Base-by-base conservation (phyloP, 192 early-diverging fungal genomes). In the Geranomyces variabilis region DNA sequence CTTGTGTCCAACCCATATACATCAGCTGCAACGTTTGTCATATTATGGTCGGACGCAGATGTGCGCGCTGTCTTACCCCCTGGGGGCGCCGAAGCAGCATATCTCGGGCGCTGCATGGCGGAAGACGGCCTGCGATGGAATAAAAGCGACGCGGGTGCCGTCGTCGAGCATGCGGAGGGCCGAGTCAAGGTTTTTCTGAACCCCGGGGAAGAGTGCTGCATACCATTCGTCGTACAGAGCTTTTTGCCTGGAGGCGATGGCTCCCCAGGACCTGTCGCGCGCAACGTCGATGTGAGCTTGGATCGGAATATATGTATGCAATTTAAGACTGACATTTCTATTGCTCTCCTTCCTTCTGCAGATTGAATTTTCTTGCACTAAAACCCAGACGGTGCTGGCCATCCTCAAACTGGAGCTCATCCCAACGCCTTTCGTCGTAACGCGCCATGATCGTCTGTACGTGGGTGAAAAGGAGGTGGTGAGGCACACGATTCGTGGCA, bases 211-310 rank as follows among this genome's bases (percentile, higher is more conserved):
- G 73, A 63, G 24, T 61, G 77, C 14, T 28, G 67, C 6, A 66
- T 86, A 33, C 82, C 85, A 5, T 84, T 86, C 74, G 65, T 84
- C 17, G 83, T 74, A 36, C 85, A 86, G 71, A 81, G 73, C 17
- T 84, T 82, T 68, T 31, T 60, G 2, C 58, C 58, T 28, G 58
- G 58, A 6, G 63, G 63, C 6, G 63, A 46, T 45, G 63, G 63
- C 5, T 19, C 41, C 44, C 41, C 21, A 46, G 44, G 15, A 36
- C 15, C 17, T 21, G 63, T 41, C 3, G 63, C 22, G 31, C 58
- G 58, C 3, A 4, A 60, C 29, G 29, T 60, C 17, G 58, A 33
- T 28, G 58, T 60, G 29, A 34, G 51, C 51, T n/a, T n/a, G n/a
- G n/a, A n/a, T n/a, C n/a, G n/a, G n/a, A n/a, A n/a, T n/a, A n/a